Conservation (phyloP, 1,139 yeast genomes). For the Suhomyces atakaporum region DNA sequence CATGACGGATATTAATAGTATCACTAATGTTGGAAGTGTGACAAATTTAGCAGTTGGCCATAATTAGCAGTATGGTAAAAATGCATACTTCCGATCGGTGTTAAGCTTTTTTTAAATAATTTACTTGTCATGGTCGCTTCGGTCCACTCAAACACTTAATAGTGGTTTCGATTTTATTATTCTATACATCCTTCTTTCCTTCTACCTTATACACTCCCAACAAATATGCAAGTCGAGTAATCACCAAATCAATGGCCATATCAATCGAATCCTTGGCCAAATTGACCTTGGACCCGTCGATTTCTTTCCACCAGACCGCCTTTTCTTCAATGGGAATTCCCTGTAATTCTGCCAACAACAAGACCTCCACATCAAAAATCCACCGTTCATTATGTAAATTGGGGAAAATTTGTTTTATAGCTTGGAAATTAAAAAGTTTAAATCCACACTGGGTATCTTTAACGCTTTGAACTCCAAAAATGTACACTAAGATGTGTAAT, state of each 20-base stretch:
- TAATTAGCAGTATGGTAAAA: too few relatives aligned
- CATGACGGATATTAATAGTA: too few relatives aligned
- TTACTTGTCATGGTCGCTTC: too few relatives aligned
- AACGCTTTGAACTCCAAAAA: slow-evolving; percentile 85
- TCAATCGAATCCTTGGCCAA: slow-evolving; percentile 85
- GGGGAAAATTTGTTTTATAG: slow-evolving; percentile 72
- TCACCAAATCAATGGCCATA: slow-evolving; percentile 95
- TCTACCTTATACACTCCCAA: slow-evolving; percentile 69
- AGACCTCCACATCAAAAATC: slow-evolving; percentile 95
- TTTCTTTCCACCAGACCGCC: slow-evolving; percentile 95
- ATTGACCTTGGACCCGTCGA: slow-evolving; percentile 91
- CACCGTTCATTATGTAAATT: slow-evolving; percentile 96
- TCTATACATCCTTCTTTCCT: slow-evolving; percentile 11
- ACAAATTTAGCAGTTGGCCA: too few relatives aligned
- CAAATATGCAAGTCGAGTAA: slow-evolving; percentile 84
- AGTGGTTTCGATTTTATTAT: too few relatives aligned
- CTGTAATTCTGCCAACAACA: slow-evolving; percentile 77
- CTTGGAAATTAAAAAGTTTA: slow-evolving; percentile 76
- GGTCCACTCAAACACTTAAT: too few relatives aligned
- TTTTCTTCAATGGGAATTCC: slow-evolving; percentile 68
- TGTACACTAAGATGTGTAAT: slow-evolving; percentile 77
- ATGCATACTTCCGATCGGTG: too few relatives aligned
- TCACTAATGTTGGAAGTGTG: too few relatives aligned
- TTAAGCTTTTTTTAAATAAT: too few relatives aligned
- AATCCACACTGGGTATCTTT: slow-evolving; percentile 98